A percentile compares a stretch with the other conserved stretches of the same genome.
These are phyloP conservation scores for Endothia cerciana DNA, from an alignment of 2,329 filamentous ascomycete genomes.

Conservation along the genomic window DNA sequence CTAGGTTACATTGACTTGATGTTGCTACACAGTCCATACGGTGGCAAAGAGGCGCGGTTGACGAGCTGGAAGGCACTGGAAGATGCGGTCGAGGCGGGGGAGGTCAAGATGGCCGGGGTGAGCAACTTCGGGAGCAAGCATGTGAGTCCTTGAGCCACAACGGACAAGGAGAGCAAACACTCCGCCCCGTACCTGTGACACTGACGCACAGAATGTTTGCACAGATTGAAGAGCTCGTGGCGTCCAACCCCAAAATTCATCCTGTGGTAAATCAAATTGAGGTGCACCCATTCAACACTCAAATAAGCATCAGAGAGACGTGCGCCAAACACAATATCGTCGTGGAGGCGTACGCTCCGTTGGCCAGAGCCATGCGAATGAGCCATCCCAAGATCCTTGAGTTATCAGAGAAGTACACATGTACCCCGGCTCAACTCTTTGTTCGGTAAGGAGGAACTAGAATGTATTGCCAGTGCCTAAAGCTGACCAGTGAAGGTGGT, in stretches of 20 bases:
- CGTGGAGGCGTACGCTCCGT: constrained; percentile 79
- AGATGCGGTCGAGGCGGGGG: constrained; percentile 73
- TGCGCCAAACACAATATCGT: constrained; percentile 70
- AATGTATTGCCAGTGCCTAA: neutral
- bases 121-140: constrained; percentile 80
- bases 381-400: constrained; percentile 64
- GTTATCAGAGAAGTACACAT: constrained; percentile 69
- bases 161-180: neutral
- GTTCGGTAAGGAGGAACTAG: constrained; percentile 48
- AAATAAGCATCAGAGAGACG: constrained; percentile 65
- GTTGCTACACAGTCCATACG: constrained; percentile 78
- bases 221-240: constrained; percentile 71
- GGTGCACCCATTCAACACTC: constrained; percentile 81
- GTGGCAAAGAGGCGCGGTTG: constrained; percentile 67
- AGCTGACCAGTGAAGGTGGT: constrained; percentile 59
- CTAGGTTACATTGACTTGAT: constrained; percentile 81
- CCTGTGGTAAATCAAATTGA: constrained; percentile 82
- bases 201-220: neutral
- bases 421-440: constrained; percentile 73
- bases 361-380: constrained; percentile 73
- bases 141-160: constrained; percentile 47
- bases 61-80: constrained; percentile 78
- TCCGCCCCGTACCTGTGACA: neutral
- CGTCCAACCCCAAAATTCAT: constrained; percentile 60
- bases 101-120: constrained; percentile 73